Percentiles rank a stretch among this genome's conserved stretches.
phyloP scores from a whole-genome alignment of 2,329 filamentous ascomycete genomes.

The Ploettnerulaceae sp. region DNA sequence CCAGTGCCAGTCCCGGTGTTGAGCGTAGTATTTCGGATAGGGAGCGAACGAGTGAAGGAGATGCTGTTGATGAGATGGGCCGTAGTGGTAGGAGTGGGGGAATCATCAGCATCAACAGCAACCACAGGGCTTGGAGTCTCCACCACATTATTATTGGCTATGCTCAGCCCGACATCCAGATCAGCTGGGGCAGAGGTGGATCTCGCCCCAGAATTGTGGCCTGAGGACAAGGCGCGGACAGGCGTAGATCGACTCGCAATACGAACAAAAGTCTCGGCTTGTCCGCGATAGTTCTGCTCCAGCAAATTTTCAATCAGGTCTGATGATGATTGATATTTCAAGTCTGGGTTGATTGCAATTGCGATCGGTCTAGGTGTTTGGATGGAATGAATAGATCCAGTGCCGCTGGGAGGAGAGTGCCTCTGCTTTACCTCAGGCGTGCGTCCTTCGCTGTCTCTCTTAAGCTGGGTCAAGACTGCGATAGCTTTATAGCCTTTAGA shows the following conservation, averaged over 20 bases:
- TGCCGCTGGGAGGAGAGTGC: background rate
- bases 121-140: background rate
- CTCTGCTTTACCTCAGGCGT: background rate
- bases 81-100: background rate
- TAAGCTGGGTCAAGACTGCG: background rate
- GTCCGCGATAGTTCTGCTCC: slow-evolving; percentile 24
- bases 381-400: background rate
- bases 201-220: background rate
- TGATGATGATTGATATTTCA: background rate
- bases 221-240: background rate
- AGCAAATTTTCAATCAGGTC: slow-evolving; percentile 25
- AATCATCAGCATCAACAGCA: background rate
- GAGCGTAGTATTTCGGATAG: background rate
- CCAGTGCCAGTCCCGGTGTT: too few species aligned
- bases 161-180: too few species aligned
- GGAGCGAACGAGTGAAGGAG: background rate
- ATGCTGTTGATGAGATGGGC: slow-evolving; percentile 3
- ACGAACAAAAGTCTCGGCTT: slow-evolving; percentile 22
- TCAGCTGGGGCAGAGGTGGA: background rate
- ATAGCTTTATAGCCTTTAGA: background rate
- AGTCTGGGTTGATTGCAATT: background rate
- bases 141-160: too few species aligned
- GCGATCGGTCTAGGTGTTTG: background rate
- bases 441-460: background rate
- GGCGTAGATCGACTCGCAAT: slow-evolving; percentile 12